A percentile compares a stretch with the other conserved stretches of the same genome.
Evolutionary conservation across 1,139 yeast genomes (phyloP).

Genomic region (Geotrichum fermentans): DNA sequence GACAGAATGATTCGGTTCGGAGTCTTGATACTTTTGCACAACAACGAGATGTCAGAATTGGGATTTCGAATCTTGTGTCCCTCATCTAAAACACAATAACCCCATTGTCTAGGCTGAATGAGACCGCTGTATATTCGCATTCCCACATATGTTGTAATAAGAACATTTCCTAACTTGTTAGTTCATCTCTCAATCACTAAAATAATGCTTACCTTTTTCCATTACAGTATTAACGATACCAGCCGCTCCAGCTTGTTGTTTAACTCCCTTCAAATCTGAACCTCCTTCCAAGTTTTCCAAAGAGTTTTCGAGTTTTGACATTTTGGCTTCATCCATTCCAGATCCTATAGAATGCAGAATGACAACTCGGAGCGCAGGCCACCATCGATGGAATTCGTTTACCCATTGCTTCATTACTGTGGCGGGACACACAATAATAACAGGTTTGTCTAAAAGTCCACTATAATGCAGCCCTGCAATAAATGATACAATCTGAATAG

Average conservation of each 20-base stretch:
- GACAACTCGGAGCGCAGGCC: constrained; percentile 89
- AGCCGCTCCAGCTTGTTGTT: constrained; percentile 33
- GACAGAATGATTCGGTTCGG: constrained; percentile 79
- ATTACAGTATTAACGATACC: constrained; percentile 50
- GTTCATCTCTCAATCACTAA: not conserved
- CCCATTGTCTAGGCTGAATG: constrained; percentile 73
- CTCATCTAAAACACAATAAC: constrained; percentile 86
- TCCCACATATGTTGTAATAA: constrained; percentile 91
- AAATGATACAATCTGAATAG: constrained; percentile 86
- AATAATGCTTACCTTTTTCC: constrained; percentile 48
- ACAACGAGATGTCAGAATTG: constrained; percentile 77
- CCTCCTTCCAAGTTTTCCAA: constrained; percentile 48
- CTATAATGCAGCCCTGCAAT: constrained; percentile 87
- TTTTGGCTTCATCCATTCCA: constrained; percentile 64
- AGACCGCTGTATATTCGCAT: constrained; percentile 68
- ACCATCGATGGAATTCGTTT: constrained; percentile 91
- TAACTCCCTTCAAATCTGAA: constrained; percentile 30
- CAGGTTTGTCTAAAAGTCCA: constrained; percentile 67
- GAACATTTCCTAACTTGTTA: constrained; percentile 46
- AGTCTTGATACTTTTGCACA: constrained; percentile 78
- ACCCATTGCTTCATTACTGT: constrained; percentile 97
- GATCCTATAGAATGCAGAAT: constrained; percentile 89
- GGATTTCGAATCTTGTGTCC: constrained; percentile 97
- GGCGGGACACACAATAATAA: constrained; percentile 89
- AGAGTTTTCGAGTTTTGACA: constrained; percentile 46